Evolutionary conservation across 2,329 filamentous ascomycete genomes (phyloP), one percentile per base, ranked within the genome.

Genomic region (Ceratocystis alfenasii): DNA sequence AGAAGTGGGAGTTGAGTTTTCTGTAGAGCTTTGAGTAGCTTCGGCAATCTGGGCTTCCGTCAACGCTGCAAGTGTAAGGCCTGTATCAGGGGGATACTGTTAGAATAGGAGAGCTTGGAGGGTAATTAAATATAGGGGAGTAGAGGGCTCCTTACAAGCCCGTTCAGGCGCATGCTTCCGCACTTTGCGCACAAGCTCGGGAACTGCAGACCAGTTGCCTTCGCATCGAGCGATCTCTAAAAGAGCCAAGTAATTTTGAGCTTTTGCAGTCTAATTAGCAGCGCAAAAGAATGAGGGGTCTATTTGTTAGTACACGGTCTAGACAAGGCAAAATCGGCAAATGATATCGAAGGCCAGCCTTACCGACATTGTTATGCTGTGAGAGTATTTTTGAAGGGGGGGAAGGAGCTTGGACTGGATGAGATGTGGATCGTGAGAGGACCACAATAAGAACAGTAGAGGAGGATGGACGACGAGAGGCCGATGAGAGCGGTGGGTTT

Each of bases 181-280:
- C 72, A 97, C 83, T 77, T 99, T 99, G 74, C 93, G 86, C 72
- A 94, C 87, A 69, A 95, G 82, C 77, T 97, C 93, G 30, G 90
- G 89, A 36, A 97, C 83, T 36, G 89, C 85, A 70, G 85, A 81
- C 94, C 94, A 99, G 74, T 86, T 87, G 64, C 88, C 91, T 72
- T 93, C 86, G 76, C 90, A 95, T 72, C 94, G 88, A 70, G 90
- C 91, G 71, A 87, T 83, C 75, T 97, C 90, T 73, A 99, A 84
- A 76, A 86, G 84, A 74, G 83, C 81, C 70, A 96, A 82, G 76
- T 97, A 97, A 74, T 87, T 84, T 71, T 82, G 82, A 69, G 87
- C 92, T 79, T 99, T 99, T 70, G 83, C 61, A 30, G 65, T 45
- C 65, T 68, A 48, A 20, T n/a, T 17, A 28, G 33, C 36, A 22